Evolutionary conservation across 352 stramenopile genomes (phyloP), one percentile per base, ranked within the genome.

Genomic region (Phytopythium chamaehyphon): DNA sequence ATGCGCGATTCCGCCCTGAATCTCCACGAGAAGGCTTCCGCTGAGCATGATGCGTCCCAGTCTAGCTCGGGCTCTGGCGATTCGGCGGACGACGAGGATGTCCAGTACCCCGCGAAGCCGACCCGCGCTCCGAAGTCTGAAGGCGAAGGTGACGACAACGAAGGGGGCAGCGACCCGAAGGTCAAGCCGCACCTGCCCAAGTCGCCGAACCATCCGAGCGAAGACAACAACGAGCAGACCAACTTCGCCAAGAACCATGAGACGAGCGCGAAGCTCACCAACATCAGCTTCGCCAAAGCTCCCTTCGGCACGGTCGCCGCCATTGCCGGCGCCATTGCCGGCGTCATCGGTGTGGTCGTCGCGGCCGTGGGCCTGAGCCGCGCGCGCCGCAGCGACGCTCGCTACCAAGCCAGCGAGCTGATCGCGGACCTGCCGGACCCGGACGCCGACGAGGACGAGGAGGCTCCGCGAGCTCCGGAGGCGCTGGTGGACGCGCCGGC

Each of bases 371-470:
- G 64, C 22, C 46, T 68, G 38, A 47, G 54, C 16, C 53, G 61
- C 6, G 50, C 67, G 54, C 61, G 62, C 31, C 49, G 62, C n/a
- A 71, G 63, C 51, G 55, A 71, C 47, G 54, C 63, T 1, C 52
- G 45, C 36, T 66, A 69, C 40, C 52, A 60, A 10, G 51, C 52
- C 14, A 52, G 67, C 8, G 64, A 72, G 51, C 42, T 73, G 37
- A 57, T 39, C 6, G 62, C 62, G 4, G 57, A 73, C 42, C 51
- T 71, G 47, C 64, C 64, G 16, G 53, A 64, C 21, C 60, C 61
- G 8, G 55, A 53, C 24, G 26, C 35, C 16, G 54, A 56, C 12
- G 38, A 47, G 15, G 49, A 51, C 16, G 53, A 57, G 11, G 49
- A 47, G 58, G 44, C 33, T 23, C 54, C 54, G 51, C 40, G 23